These are phyloP conservation scores for Strobilomyces echinocephalus DNA, from an alignment of 768 basidiomycete species.

Conservation along the genomic window DNA sequence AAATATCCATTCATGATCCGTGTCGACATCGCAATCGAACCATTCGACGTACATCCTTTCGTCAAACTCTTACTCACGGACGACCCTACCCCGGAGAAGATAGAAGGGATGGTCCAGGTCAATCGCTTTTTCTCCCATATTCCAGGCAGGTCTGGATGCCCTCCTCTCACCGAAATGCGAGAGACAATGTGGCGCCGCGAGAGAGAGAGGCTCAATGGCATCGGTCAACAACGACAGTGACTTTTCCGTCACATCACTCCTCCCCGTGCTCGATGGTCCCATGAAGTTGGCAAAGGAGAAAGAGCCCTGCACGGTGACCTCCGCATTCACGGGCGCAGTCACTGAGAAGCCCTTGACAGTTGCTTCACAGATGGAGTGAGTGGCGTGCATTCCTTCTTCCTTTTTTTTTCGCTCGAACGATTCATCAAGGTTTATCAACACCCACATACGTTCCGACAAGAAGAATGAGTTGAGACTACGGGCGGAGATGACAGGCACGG, in stretches of 20 bases:
- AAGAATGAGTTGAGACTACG: slow-evolving; percentile 12
- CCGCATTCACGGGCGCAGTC: neutral
- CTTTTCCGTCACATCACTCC: slow-evolving; percentile 8
- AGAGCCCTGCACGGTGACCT: slow-evolving; percentile 10
- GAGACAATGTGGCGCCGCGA: slow-evolving; percentile 6
- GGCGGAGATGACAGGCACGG: slow-evolving; percentile 15
- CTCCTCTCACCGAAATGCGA: slow-evolving; percentile 8
- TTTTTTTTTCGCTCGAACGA: neutral
- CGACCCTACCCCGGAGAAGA: neutral
- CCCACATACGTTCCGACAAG: slow-evolving; percentile 15
- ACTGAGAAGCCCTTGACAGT: slow-evolving; percentile 12
- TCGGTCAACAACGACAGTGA: slow-evolving; percentile 15
- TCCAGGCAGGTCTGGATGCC: slow-evolving; percentile 2
- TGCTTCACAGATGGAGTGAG: slow-evolving; percentile 9
- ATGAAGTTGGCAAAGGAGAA: slow-evolving; percentile 1
- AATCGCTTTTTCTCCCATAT: slow-evolving; percentile 12
- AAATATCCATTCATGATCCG: slow-evolving; percentile 13
- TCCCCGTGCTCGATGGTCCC: neutral
- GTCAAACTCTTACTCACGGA: slow-evolving; percentile 8
- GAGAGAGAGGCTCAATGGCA: neutral
- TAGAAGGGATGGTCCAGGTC: slow-evolving; percentile 15
- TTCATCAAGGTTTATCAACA: slow-evolving; percentile 9
- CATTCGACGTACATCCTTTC: slow-evolving; percentile 3
- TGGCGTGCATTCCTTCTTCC: no score
- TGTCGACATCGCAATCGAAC: slow-evolving; percentile 15